Evolutionary conservation across 2,329 filamentous ascomycete species (phyloP), one percentile per base, ranked within the genome.

Genomic region (Neospermospora avenae): DNA sequence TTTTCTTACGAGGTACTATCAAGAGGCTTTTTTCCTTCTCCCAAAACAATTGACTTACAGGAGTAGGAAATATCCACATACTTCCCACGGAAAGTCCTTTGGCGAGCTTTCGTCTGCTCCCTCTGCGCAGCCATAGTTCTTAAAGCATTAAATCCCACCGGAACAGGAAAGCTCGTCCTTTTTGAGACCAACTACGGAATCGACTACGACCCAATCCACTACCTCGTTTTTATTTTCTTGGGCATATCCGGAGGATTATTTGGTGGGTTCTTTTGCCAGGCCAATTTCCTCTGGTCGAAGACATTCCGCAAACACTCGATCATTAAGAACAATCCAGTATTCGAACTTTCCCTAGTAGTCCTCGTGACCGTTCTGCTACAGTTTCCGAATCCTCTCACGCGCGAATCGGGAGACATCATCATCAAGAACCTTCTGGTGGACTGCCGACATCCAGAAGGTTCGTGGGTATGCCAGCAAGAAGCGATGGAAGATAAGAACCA

Each of bases 181-280:
- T 86, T 85, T 67, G 81, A 86, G 65, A 85, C 83, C 4, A 79
- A 81, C 54, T 85, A 84, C 62, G 81, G 80, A 4, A 79, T 79
- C 2, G 76, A 78, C n/a, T 85, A 85, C 65, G 70, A 77, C n/a
- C 71, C 79, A 1, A 68, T 79, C 10, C 81, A 86, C 64, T 85
- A 85, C 66, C 66, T 83, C 2, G 76, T 84, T 35, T 86, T 86
- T 68, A 72, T 83, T 4, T 58, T 84, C 2, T 77, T 86, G 0
- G 83, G 83, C 0, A 65, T 85, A 13, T 77, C 75, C 4, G 84
- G 83, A n/a, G 84, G 83, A 3, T 61, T 85, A 0, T 85, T 84
- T 62, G 83, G 83, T 5, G 83, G 82, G 0, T 66, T 81, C 1
- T 86, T 86, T 68, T 85, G 82, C 75, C 79, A 79, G 66, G 74